Evolutionary conservation across 768 basidiomycete genomes (phyloP).

Genomic region (Mycena polygramma): DNA sequence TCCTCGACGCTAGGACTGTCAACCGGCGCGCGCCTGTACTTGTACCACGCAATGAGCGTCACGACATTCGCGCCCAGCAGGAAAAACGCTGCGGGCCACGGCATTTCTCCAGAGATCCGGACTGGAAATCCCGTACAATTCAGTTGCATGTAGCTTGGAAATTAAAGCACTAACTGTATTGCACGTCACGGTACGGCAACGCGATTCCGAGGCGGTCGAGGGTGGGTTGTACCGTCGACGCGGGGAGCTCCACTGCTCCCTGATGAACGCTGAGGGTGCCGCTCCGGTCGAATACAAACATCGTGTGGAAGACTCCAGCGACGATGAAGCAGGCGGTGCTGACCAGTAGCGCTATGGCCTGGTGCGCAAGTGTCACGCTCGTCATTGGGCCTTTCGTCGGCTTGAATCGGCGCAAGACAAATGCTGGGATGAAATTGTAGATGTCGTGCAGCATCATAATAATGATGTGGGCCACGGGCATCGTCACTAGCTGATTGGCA

Average conservation of each 20-base stretch:
- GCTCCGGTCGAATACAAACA: conserved; percentile 29
- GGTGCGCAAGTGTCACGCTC: conserved; percentile 28
- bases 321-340: conserved; percentile 20
- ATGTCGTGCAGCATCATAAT: conserved; percentile 37
- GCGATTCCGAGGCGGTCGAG: conserved; percentile 31
- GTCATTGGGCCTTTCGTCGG: conserved; percentile 22
- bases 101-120: conserved; percentile 20
- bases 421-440: conserved; percentile 33
- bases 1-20: conserved; percentile 3
- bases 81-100: conserved; percentile 24
- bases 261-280: conserved; percentile 26
- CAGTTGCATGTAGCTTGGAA: background rate
- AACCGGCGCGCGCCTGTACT: conserved; percentile 6
- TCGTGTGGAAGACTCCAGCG: conserved; percentile 28
- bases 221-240: conserved; percentile 2
- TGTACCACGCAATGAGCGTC: conserved; percentile 29
- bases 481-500: conserved; percentile 28
- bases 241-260: conserved; percentile 19
- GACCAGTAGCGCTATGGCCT: conserved; percentile 24
- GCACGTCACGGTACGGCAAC: conserved; percentile 28
- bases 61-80: conserved; percentile 9
- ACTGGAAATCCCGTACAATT: conserved; percentile 5
- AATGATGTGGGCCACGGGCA: conserved; percentile 29
- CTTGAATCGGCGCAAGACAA: conserved; percentile 29
- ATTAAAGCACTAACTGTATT: conserved; percentile 29